Evolutionary conservation across 305 asterid species (phyloP), one percentile per base, ranked within the genome.

Genomic region (Plantago coronopus): DNA sequence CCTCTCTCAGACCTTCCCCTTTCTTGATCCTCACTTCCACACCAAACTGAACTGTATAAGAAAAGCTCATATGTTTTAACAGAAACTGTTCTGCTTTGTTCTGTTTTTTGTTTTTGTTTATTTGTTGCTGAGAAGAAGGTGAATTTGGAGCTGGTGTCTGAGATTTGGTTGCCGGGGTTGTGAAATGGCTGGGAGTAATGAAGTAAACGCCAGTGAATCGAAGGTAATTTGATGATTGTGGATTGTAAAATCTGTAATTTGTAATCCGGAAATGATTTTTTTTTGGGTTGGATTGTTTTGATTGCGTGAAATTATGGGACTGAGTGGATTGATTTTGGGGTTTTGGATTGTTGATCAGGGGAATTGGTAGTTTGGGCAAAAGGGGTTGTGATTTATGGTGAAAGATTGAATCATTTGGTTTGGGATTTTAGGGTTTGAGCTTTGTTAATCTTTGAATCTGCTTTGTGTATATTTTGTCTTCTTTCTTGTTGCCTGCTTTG

Each of bases 121-220:
- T n/a, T n/a, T n/a, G n/a, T n/a, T n/a, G n/a, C n/a, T n/a, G n/a
- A n/a, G n/a, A n/a, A n/a, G n/a, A n/a, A n/a, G n/a, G n/a, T 34
- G 3, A 29, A 29, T 29, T 29, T 34, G 31, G 31, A 29, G 25
- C 46, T 18, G 18, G 61, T 29, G 20, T 29, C 20, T 12, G n/a
- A 68, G 44, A 45, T 55, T 61, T 40, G 25, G n/a, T n/a, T n/a
- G n/a, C n/a, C n/a, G n/a, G n/a, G 11, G 23, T 38, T 54, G 54
- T 55, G 2, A 13, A 55, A 91, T 91, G 97, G 97, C 91, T 34
- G 96, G 95, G 45, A 81, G 88, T 73, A 82, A 85, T 64, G 94
- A 83, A 77, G 83, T 88, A 60, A 85, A 83, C 77, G 81, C 72
- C 16, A 87, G 70, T 69, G 95, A 91, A 75, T 85, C 95, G 11